Evolutionary conservation across 208 protist genomes (phyloP).

Genomic region (Strigomonas culicis): DNA sequence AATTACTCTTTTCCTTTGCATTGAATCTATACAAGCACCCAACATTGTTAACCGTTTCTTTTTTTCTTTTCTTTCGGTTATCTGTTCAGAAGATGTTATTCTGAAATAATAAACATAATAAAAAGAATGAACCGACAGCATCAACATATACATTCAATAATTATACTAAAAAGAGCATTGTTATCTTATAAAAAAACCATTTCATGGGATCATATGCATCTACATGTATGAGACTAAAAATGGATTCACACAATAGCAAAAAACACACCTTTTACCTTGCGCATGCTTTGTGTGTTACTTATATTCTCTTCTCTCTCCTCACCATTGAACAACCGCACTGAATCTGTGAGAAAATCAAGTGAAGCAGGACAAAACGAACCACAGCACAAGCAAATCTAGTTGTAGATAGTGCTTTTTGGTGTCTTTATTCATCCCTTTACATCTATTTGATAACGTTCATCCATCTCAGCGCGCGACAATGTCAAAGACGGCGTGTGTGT

Average conservation of each 20-base stretch:
- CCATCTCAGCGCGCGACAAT: conserved; percentile 6
- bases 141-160: too few species aligned
- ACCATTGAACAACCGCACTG: too few species aligned
- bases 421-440: conserved; percentile 7
- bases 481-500: conserved; percentile 30
- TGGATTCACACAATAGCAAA: neutral
- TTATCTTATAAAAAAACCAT: neutral
- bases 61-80: neutral
- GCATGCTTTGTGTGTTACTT: neutral
- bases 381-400: neutral
- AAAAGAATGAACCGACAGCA: too few species aligned
- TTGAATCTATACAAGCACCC: too few species aligned
- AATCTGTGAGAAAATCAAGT: neutral
- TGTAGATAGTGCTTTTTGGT: conserved; percentile 10
- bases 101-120: too few species aligned
- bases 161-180: too few species aligned
- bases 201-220: neutral
- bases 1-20: too few species aligned
- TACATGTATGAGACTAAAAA: neutral
- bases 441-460: neutral
- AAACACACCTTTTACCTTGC: too few species aligned
- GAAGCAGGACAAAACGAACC: neutral
- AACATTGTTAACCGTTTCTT: too few species aligned
- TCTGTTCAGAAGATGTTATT: too few species aligned
- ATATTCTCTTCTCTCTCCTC: too few species aligned